Evolutionary conservation across 805 yeast genomes (phyloP).

Genomic region (Zygoascus bituminiphila): DNA sequence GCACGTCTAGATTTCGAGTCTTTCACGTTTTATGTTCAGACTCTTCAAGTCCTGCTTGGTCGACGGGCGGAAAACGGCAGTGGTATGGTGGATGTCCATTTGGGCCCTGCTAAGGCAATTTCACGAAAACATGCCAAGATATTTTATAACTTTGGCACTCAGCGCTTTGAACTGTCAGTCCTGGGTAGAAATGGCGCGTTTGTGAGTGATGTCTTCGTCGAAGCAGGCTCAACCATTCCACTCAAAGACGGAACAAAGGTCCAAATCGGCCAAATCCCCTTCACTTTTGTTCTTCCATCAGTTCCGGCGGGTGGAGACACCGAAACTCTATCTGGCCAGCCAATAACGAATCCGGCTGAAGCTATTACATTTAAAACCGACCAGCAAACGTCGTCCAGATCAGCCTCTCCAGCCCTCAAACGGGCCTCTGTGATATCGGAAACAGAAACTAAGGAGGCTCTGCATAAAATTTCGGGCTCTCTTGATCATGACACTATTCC

Average conservation of each 20-base stretch:
- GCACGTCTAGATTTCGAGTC: constrained; percentile 75
- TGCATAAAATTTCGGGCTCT: background rate
- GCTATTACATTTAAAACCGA: background rate
- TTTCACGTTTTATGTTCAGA: constrained; percentile 92
- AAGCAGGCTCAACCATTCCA: constrained; percentile 86
- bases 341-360: background rate
- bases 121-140: constrained; percentile 93
- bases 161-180: constrained; percentile 83
- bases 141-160: constrained; percentile 93
- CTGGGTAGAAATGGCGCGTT: constrained; percentile 96
- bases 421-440: background rate
- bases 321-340: background rate
- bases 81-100: constrained; percentile 65
- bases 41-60: constrained; percentile 90
- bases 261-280: constrained; percentile 89
- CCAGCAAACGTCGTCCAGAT: background rate
- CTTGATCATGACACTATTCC: background rate
- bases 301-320: constrained; percentile 25
- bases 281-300: constrained; percentile 76
- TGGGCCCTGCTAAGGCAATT: constrained; percentile 87
- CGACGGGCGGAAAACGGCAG: constrained; percentile 67
- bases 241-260: constrained; percentile 67
- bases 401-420: background rate
- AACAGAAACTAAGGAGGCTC: too few relatives aligned
- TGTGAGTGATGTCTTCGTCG: constrained; percentile 84